Base-by-base conservation (phyloP, 768 basidiomycete species). In the Lactarius deliciosus region DNA sequence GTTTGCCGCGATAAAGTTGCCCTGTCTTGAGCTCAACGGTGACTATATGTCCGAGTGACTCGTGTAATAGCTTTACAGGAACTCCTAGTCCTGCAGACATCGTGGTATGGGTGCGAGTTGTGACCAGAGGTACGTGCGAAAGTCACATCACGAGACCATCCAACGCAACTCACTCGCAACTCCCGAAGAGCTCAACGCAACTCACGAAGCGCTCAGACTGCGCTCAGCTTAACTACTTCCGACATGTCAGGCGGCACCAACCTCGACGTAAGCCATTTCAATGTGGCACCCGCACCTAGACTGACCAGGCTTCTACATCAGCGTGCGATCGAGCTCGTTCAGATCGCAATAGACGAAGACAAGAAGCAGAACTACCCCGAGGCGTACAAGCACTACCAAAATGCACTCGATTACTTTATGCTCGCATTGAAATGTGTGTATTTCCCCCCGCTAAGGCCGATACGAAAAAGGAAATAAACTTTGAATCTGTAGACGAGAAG, bases 21-120 rank as follows among this genome's bases (percentile, higher is more conserved):
- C 96, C 96, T 2, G 95, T 97, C 79, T 98, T 98, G 64, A 98
- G 85, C 77, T 99, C 97, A n/a, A 96, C 94, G 5, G 96, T 98
- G 70, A 99, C 91, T 63, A 98, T 81, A 74, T 99, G 97, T 25
- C 97, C 97, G 34, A 98, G 81, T 63, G 93, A 92, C 81, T 98
- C 97, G 74, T 98, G 96, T 54, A 98, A 82, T 59, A 99, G 86
- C 78, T 98, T 98, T 70, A 97, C 91, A 68, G 96, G 96, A 65
- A 98, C 92, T 76, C 96, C 96, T 68, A 97, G 85, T 69, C 92
- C 82, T 59, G 77, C 75, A 57, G 75, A 87, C 76, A 87, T 66
- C 76, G 76, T 81, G 43, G 43, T n/a, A 20, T 71, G 25, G 25
- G 1, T 28, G 25, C 8, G 56, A 36, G 56, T 36, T 36, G 56